These are phyloP conservation scores for Salix dunnii DNA, from an alignment of 345 rosid genomes.

Conservation along the genomic window DNA sequence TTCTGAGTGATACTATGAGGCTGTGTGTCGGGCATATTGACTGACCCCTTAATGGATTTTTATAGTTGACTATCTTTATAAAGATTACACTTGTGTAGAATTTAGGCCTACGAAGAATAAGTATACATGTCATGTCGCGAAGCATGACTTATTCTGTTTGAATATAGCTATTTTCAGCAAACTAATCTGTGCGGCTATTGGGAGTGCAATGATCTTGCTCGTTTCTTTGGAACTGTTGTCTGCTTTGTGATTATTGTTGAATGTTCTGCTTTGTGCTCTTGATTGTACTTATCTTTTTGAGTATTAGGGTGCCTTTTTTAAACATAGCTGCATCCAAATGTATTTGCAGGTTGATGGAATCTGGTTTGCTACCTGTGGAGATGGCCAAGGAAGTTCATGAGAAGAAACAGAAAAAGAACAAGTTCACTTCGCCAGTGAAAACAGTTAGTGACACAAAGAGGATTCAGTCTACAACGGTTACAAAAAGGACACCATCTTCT, in stretches of 20 bases:
- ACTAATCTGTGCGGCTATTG: background rate
- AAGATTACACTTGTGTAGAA: background rate
- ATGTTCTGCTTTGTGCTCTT: background rate
- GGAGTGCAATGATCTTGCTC: background rate
- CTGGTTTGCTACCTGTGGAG: slow-evolving; percentile 70
- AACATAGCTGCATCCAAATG: background rate
- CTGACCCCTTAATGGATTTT: background rate
- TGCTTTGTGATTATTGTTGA: background rate
- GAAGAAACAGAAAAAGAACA: slow-evolving; percentile 58
- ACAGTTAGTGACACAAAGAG: slow-evolving; percentile 37
- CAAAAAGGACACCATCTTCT: slow-evolving; percentile 23
- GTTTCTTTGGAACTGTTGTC: background rate
- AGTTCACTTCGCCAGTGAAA: slow-evolving; percentile 55
- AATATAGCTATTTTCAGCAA: background rate
- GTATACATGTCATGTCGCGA: background rate
- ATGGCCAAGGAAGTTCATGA: slow-evolving; percentile 66
- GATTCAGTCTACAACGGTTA: slow-evolving; percentile 33
- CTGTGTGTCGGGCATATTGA: background rate
- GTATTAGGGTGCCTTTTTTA: background rate
- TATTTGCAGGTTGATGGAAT: slow-evolving; percentile 90
- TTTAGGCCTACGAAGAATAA: background rate
- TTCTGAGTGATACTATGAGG: background rate
- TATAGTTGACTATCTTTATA: background rate
- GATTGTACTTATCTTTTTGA: background rate
- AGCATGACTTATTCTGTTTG: background rate